These are phyloP conservation scores for Conticribra weissflogii DNA, from an alignment of 108 stramenopile genomes.

Conservation along the genomic window DNA sequence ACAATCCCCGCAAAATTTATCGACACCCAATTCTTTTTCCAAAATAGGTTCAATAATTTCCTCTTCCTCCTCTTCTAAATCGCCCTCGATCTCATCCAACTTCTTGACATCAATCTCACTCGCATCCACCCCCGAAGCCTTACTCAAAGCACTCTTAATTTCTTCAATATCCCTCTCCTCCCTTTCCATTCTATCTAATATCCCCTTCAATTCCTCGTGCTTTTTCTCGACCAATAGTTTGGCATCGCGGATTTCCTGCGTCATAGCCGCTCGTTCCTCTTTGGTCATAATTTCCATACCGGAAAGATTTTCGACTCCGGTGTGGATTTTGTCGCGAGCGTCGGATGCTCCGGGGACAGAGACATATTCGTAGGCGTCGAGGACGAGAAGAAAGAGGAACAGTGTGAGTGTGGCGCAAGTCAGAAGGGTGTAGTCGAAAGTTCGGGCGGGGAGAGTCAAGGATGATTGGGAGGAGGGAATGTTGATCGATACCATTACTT, in stretches of 20 bases:
- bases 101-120: neutral
- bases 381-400: constrained; percentile 8
- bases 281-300: constrained; percentile 17
- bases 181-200: constrained; percentile 2
- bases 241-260: neutral
- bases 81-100: neutral
- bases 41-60: constrained; percentile 10
- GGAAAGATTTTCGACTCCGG: constrained; percentile 2
- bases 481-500: too few species aligned
- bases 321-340: constrained; percentile 6
- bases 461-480: too few species aligned
- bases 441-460: too few species aligned
- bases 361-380: constrained; percentile 31
- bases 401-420: constrained; percentile 2
- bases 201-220: constrained; percentile 10
- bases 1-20: constrained; percentile 18
- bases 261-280: neutral
- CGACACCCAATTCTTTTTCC: constrained; percentile 16
- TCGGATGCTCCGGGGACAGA: constrained; percentile 6
- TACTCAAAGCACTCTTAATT: neutral
- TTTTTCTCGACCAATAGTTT: constrained; percentile 1
- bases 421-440: constrained; percentile 11
- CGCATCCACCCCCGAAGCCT: too few species aligned
- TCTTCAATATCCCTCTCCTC: constrained; percentile 3
- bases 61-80: neutral